Evolutionary conservation across 805 yeast genomes (phyloP), one percentile per base, ranked within the genome.

Genomic region (Saccharomycopsis amapae): DNA sequence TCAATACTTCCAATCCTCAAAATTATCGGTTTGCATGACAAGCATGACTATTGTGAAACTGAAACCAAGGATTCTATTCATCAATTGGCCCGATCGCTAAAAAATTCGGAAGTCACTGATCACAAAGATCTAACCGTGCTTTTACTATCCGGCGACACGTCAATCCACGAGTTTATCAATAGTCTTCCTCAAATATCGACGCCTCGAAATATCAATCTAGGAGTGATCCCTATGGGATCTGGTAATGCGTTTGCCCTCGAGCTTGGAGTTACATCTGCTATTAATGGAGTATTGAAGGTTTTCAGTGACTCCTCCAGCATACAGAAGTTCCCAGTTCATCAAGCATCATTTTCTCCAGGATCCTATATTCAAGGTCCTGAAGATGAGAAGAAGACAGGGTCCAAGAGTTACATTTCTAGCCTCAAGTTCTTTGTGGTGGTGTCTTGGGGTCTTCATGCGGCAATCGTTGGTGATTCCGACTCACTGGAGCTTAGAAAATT

Each of bases 371-470:
- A 56, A 59, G 35, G 65, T 57, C 1, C 35, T 42, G n/a, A n/a
- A n/a, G n/a, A n/a, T n/a, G n/a, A n/a, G n/a, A n/a, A n/a, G n/a
- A n/a, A n/a, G n/a, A n/a, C n/a, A n/a, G n/a, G n/a, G n/a, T 5
- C 46, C 54, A 1, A 25, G 33, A 20, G 31, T 5, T 15, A 9
- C 4, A 22, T 30, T 37, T 33, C 4, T 47, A 46, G 5, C 42
- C 58, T 3, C 42, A 46, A 1, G 39, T 68, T 73, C 55, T 38
- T 72, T 7, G 84, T 81, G 2, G 90, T 84, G 13, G 68, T 73
- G 0, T 80, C 88, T 0, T 84, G 90, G 88, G 85, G 78, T 1
- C 71, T 84, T 48, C 94, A 84, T 59, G 83, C 90, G 1, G 71
- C 85, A 0, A 64, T 85, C 36, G 90, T 84, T 3, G 86, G 85